phyloP scores from a whole-genome alignment of 116 monocot genomes.

The Papilionanthe hybrid region DNA sequence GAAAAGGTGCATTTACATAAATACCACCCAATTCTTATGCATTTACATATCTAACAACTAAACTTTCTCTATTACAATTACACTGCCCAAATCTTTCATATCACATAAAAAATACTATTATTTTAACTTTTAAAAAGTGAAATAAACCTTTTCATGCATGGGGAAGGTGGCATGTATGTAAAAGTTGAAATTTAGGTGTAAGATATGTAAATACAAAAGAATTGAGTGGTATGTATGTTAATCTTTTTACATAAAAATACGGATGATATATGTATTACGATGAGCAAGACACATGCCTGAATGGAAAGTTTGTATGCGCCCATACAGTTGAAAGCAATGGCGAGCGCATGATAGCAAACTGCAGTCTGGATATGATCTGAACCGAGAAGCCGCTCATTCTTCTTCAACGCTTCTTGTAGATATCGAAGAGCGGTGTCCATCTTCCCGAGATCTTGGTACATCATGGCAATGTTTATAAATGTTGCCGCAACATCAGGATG shows the following conservation, averaged over 20 bases:
- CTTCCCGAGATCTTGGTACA: constrained; percentile 94
- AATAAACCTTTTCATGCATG: no score
- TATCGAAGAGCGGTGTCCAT: constrained; percentile 85
- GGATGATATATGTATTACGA: not conserved
- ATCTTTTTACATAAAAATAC: not conserved
- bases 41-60: no score
- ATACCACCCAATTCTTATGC: no score
- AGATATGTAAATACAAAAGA: no score
- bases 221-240: no score
- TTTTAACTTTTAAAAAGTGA: no score
- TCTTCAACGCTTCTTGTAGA: constrained; percentile 89
- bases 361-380: constrained; percentile 91
- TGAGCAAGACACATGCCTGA: constrained; percentile 42
- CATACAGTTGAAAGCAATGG: constrained; percentile 94
- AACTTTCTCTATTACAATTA: no score
- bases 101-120: no score
- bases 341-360: constrained; percentile 97
- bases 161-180: no score
- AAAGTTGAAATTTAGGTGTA: no score
- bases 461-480: constrained; percentile 96
- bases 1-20: no score
- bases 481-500: constrained; percentile 95
- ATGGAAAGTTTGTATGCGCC: constrained; percentile 91
- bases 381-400: constrained; percentile 90
- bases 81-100: no score